Base-by-base conservation (phyloP, 192 early-diverging fungal species). In the Anaeromyces robustus region DNA sequence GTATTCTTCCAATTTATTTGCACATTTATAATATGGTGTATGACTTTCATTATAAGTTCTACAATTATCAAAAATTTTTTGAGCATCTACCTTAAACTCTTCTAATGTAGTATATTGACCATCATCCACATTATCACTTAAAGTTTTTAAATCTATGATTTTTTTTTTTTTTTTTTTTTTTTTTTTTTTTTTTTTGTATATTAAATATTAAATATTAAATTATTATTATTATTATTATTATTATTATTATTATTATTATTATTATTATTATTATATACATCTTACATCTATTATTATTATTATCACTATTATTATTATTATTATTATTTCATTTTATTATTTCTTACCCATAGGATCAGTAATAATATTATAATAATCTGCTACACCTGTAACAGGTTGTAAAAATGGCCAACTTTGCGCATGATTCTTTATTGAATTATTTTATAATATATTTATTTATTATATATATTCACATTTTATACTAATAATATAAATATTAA, bases 361-460 rank as follows among this genome's bases (percentile, higher is more conserved):
- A 85, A 99, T 96, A 34, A 98, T 94, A 12, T 92, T 88, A 81
- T 98, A 97, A 83, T 99, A 99, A 84, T 98, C 96, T 4, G 94
- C 90, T 1, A 99, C 97, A 31, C 95, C 93, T 68, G 95, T 92
- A 16, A 99, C 98, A 16, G 97, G 96, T 43, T 94, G 91, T 81
- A 89, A 89, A 85, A 99, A 99, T 12, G 98, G 96, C 97, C 97
- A 98, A 13, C 96, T 89, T 29, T 90, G 87, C 0, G 89, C 84
- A 85, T 97, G 93, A 11, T 90, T 91, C 81, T 90, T n/a, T n/a
- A n/a, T n/a, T n/a, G 39, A 5, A 80, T 78, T 43, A 26, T 31
- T 30, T 16, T 34, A 34, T 34, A 34, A 34, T 7, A 34, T 7
- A 34, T 34, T 7, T 34, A 34, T 7, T 7, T 34, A 34, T 34